Evolutionary conservation across 2,329 filamentous ascomycete genomes (phyloP), one percentile per base, ranked within the genome.

Genomic region (Monosporascus sp.): DNA sequence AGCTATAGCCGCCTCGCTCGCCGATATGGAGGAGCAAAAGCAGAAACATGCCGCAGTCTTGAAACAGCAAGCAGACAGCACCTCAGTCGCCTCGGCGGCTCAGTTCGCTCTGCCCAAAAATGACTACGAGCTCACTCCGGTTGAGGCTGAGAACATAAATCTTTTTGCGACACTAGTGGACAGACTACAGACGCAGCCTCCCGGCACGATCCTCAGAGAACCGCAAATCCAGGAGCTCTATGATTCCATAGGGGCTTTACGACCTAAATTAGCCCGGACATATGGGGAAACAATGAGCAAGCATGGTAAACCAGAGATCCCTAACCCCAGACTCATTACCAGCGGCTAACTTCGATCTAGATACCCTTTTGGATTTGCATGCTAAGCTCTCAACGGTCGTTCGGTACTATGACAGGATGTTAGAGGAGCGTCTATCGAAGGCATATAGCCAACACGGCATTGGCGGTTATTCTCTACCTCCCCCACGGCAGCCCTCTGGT

Each of bases 221-320:
- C 94, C 94, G 2, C 94, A 97, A 69, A 97, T 99, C 49, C 94
- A 99, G 71, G 94, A 99, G 72, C 78, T 99, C 5, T 99, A 99
- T 69, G 94, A 97, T 66, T 95, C 92, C 64, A 97, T 99, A 63
- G 91, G 93, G n/a, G 82, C 91, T 17, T 76, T 99, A 58, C 83
- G 94, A 49, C 94, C 94, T 1, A 99, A 99, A 71, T 78, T 99
- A 52, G 94, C 94, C 5, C 84, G 94, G 53, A 97, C 93, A 0
- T 97, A 97, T 67, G 94, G 94, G 52, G 94, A 99, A 75, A 97
- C 94, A 0, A 97, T 99, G 94, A 97, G 94, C 82, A 99, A 99
- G 72, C 94, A 97, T 71, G 92, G 90, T 90, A 76, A 68, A 84
- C 9, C 5, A 34, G 73, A 48, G 31, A 27, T 11, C n/a, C 3